A percentile compares a stretch with the other conserved stretches of the same genome.
These are phyloP conservation scores for Globisporangium echinulatum DNA, from an alignment of 352 stramenopile genomes.

Conservation along the genomic window DNA sequence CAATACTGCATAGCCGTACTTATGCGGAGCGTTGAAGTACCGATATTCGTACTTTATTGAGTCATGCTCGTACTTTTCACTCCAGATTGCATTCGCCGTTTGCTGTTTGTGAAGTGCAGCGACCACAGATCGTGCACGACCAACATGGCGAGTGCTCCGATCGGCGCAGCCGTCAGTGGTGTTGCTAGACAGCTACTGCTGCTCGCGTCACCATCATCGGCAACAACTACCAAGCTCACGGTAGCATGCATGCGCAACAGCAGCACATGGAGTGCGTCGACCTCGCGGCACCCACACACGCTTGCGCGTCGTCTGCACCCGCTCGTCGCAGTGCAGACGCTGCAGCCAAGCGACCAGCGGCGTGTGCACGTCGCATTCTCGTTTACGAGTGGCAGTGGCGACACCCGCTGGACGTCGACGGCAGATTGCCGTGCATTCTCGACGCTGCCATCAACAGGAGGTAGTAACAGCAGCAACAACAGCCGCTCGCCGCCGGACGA, in stretches of 20 bases:
- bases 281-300: neutral
- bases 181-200: slow-evolving; percentile 8
- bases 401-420: slow-evolving; percentile 7
- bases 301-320: slow-evolving; percentile 1
- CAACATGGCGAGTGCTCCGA: neutral
- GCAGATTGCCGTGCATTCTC: neutral
- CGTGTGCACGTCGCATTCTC: neutral
- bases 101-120: too few species aligned
- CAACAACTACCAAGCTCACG: neutral
- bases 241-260: neutral
- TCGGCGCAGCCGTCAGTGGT: neutral
- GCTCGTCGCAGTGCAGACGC: neutral
- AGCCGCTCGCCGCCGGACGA: slow-evolving; percentile 7
- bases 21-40: neutral
- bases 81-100: too few species aligned
- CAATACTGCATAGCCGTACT: too few species aligned
- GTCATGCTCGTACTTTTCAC: too few species aligned
- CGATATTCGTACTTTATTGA: neutral
- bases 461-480: neutral
- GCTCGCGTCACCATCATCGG: neutral
- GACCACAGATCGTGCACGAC: neutral
- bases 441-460: slow-evolving; percentile 5
- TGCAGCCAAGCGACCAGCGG: neutral
- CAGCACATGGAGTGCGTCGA: neutral
- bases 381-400: neutral